phyloP scores from a whole-genome alignment of 2,329 filamentous ascomycete species.

The Ophiostoma himal-ulmi region DNA sequence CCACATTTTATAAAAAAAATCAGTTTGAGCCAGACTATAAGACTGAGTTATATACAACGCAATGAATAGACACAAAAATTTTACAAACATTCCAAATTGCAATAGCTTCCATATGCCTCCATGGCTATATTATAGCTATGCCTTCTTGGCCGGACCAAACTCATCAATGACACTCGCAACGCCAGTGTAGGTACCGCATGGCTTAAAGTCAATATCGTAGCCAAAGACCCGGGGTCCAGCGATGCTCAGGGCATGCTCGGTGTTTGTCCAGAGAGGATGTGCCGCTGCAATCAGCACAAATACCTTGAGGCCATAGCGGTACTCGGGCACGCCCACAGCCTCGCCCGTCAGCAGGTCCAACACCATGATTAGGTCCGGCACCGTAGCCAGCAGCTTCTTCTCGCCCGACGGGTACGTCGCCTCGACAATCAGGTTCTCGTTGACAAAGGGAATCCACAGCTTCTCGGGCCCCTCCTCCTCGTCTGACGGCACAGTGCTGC shows the following conservation, averaged over 20 bases:
- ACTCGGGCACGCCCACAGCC: conserved; percentile 49
- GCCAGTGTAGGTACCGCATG: conserved; percentile 45
- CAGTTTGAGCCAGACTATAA: too few relatives aligned
- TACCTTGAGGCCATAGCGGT: conserved; percentile 48
- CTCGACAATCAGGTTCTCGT: conserved; percentile 30
- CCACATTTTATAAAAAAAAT: too few relatives aligned
- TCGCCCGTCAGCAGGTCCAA: conserved; percentile 45
- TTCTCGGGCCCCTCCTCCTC: conserved; percentile 19
- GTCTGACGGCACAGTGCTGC: neutral
- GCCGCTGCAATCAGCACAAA: conserved; percentile 50
- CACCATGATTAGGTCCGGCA: conserved; percentile 46
- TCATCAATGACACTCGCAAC: conserved; percentile 51
- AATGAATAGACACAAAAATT: too few relatives aligned
- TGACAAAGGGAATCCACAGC: conserved; percentile 31
- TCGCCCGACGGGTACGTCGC: conserved; percentile 28
- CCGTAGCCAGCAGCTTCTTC: conserved; percentile 38
- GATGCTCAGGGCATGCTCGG: conserved; percentile 42
- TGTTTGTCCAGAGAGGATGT: conserved; percentile 49
- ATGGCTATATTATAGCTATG: neutral
- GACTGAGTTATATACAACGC: too few relatives aligned
- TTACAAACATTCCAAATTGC: too few relatives aligned
- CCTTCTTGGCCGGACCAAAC: conserved; percentile 29
- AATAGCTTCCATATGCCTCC: neutral
- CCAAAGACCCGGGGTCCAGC: conserved; percentile 39
- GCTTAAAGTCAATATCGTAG: conserved; percentile 44